Evolutionary conservation across 805 yeast genomes (phyloP), one percentile per base, ranked within the genome.

Genomic region (Lachancea nothofagi): DNA sequence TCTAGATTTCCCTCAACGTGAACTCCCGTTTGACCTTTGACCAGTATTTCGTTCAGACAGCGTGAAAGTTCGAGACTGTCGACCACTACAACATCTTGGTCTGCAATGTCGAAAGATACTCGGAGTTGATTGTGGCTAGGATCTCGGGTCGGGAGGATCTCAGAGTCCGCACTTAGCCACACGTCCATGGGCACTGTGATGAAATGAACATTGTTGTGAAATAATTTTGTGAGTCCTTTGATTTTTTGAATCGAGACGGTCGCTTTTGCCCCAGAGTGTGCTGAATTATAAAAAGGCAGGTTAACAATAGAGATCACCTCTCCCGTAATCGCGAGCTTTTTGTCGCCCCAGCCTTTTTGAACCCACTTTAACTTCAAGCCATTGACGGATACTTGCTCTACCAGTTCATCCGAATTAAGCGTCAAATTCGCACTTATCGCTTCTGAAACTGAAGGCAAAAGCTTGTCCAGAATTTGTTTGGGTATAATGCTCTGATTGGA

Each of bases 111-210:
- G 33, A 75, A 61, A 25, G 53, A 54, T 1, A 76, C 55, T 13
- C 57, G 54, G 44, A 70, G 59, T 19, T 57, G 53, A 1, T 54
- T 53, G 24, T 49, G 40, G 44, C 41, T 42, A 20, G 38, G 36
- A 4, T 51, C 40, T 15, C 47, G 46, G n/a, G 44, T 41, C 30
- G 46, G 44, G n/a, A 50, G 17, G 9, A 55, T 62, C 27, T 50
- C 55, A 4, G 77, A 71, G 1, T 57, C 55, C 4, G 74, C 64
- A n/a, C 49, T 45, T 18, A 62, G 62, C 81, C 81, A 77, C 5
- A 65, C 66, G 7, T 53, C 51, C 48, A 72, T 50, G 4, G 65
- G 62, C 10, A 75, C 52, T n/a, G 65, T 60, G 5, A 73, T 70
- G 53, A 77, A 75, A 40, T 62, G 63, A 12, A 42, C 45, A 2